Evolutionary conservation across 495 filamentous ascomycete species (phyloP).

Genomic region (Aspergillus campestris): DNA sequence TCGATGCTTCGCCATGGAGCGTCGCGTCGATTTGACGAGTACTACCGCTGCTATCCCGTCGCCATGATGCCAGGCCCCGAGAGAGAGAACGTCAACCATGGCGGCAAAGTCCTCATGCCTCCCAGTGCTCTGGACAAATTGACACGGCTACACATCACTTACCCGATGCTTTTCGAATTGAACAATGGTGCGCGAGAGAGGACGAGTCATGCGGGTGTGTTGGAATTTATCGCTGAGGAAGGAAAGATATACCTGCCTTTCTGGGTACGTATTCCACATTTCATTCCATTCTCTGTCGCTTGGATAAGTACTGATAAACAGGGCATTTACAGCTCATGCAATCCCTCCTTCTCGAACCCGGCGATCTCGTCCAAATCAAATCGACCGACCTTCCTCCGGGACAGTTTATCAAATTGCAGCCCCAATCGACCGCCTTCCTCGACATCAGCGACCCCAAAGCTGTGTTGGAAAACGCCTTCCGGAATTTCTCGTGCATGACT

Average conservation of each 20-base stretch:
- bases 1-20: slow-evolving; percentile 33
- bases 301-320: slow-evolving; percentile 1
- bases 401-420: slow-evolving; percentile 88
- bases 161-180: slow-evolving; percentile 94
- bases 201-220: slow-evolving; percentile 83
- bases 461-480: slow-evolving; percentile 92
- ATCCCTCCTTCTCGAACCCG: slow-evolving; percentile 77
- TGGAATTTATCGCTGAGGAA: slow-evolving; percentile 97
- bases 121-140: slow-evolving; percentile 93
- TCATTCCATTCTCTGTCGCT: neutral
- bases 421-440: slow-evolving; percentile 83
- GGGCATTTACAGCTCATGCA: slow-evolving; percentile 68
- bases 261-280: slow-evolving; percentile 55
- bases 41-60: slow-evolving; percentile 91
- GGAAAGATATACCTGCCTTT: slow-evolving; percentile 91
- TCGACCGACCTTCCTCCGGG: slow-evolving; percentile 86
- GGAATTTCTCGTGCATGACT: slow-evolving; percentile 87
- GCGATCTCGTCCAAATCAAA: slow-evolving; percentile 90
- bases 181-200: slow-evolving; percentile 72
- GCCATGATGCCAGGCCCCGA: slow-evolving; percentile 92
- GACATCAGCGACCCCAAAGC: slow-evolving; percentile 96
- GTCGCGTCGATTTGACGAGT: slow-evolving; percentile 83
- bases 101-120: slow-evolving; percentile 94
- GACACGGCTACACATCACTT: slow-evolving; percentile 91
- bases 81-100: slow-evolving; percentile 83